A percentile compares a stretch with the other conserved stretches of the same genome.
These are phyloP conservation scores for Aspergillus texensis DNA, from an alignment of 2,329 filamentous ascomycete genomes.

Conservation along the genomic window DNA sequence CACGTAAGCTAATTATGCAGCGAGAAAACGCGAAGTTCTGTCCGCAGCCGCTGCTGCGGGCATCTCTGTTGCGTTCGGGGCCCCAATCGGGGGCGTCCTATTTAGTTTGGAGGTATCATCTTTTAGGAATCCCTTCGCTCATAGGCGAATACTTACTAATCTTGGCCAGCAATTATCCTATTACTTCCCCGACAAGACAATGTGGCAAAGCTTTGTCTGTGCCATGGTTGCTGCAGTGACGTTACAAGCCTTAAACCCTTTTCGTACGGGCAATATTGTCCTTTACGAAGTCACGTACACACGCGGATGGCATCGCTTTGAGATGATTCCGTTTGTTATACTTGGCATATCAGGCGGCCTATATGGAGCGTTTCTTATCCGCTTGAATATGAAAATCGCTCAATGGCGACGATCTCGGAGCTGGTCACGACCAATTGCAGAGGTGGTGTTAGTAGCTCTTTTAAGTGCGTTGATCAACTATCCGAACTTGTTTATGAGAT, in stretches of 20 bases:
- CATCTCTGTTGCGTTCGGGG: constrained; percentile 91
- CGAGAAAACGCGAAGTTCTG: constrained; percentile 88
- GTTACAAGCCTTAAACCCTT: constrained; percentile 89
- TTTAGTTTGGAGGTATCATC: constrained; percentile 81
- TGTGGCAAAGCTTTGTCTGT: constrained; percentile 99
- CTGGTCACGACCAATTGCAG: constrained; percentile 72
- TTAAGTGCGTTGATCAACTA: constrained; percentile 90
- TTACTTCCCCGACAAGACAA: constrained; percentile 98
- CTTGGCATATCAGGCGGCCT: constrained; percentile 89
- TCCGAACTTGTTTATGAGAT: constrained; percentile 94
- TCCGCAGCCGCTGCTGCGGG: constrained; percentile 90
- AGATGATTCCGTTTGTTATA: constrained; percentile 82
- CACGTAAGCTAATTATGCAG: constrained; percentile 48
- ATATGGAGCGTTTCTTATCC: constrained; percentile 93
- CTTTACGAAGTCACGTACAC: constrained; percentile 95
- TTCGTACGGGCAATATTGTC: constrained; percentile 92
- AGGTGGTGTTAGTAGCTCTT: constrained; percentile 78
- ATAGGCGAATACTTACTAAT: not conserved
- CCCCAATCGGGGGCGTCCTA: constrained; percentile 89
- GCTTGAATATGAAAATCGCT: constrained; percentile 85
- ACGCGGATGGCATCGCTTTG: constrained; percentile 90
- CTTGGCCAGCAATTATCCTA: constrained; percentile 76
- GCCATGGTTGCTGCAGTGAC: constrained; percentile 98
- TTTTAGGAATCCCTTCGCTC: not conserved
- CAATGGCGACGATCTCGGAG: constrained; percentile 73